These are phyloP conservation scores for Parathielavia hyrcaniae DNA, from an alignment of 495 filamentous ascomycete species.

Conservation along the genomic window DNA sequence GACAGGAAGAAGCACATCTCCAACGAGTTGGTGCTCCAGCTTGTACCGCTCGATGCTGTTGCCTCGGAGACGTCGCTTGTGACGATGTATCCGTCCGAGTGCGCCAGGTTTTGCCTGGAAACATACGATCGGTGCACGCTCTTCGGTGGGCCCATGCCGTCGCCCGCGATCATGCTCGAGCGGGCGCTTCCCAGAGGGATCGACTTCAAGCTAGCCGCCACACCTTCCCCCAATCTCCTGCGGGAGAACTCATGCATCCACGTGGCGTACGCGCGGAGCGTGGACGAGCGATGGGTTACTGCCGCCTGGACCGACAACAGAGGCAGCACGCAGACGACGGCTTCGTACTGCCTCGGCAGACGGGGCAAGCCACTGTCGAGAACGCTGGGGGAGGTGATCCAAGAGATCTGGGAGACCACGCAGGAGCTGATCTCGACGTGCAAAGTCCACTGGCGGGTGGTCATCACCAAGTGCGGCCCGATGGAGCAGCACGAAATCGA, in stretches of 20 bases:
- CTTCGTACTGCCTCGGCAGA: constrained; percentile 71
- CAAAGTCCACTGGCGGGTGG: constrained; percentile 73
- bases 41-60: constrained; percentile 69
- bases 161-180: constrained; percentile 71
- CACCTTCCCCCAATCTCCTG: constrained; percentile 65
- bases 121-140: constrained; percentile 79
- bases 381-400: constrained; percentile 55
- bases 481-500: constrained; percentile 73
- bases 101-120: constrained; percentile 66
- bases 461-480: constrained; percentile 64
- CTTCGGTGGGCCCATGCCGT: constrained; percentile 46
- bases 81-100: constrained; percentile 60
- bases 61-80: constrained; percentile 59
- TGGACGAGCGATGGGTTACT: constrained; percentile 79
- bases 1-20: constrained; percentile 45
- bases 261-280: constrained; percentile 74
- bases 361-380: constrained; percentile 52
- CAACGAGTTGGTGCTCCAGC: constrained; percentile 75
- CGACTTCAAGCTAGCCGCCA: constrained; percentile 67
- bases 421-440: constrained; percentile 63
- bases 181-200: constrained; percentile 63
- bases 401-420: constrained; percentile 83
- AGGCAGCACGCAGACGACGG: constrained; percentile 67
- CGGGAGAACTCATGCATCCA: constrained; percentile 81
- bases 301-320: constrained; percentile 88